Evolutionary conservation across 2,329 filamentous ascomycete genomes (phyloP).

Genomic region (Verticillium klebahnii): DNA sequence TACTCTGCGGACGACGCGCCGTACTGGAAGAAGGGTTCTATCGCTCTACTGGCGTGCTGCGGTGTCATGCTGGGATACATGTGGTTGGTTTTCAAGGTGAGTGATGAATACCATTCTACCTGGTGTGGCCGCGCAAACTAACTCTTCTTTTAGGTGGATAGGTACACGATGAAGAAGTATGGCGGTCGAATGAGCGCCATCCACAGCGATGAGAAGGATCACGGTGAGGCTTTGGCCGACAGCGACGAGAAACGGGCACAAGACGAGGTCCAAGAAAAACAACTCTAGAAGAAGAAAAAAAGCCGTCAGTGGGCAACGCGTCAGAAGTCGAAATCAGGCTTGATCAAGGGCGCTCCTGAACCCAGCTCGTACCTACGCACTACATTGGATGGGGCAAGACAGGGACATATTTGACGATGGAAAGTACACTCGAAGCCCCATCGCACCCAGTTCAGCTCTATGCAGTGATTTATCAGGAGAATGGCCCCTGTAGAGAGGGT

Average conservation of each 20-base stretch:
- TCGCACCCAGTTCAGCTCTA: too few species aligned
- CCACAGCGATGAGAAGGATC: neutral
- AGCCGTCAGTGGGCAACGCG: too few species aligned
- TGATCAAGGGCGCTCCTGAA: too few species aligned
- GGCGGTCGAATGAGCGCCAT: neutral
- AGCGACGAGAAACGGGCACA: neutral
- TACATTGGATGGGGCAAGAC: too few species aligned
- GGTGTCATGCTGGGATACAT: conserved; percentile 9
- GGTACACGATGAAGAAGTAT: neutral
- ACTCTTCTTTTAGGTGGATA: neutral
- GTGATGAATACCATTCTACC: neutral
- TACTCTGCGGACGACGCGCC: conserved; percentile 29
- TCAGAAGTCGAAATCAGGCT: too few species aligned
- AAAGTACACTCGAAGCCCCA: too few species aligned
- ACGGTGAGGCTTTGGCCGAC: neutral
- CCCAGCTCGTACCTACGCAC: too few species aligned
- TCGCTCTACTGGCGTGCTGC: conserved; percentile 24
- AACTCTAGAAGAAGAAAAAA: neutral
- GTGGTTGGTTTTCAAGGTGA: conserved; percentile 9
- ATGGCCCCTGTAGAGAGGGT: too few species aligned
- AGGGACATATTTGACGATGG: too few species aligned
- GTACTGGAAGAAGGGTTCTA: conserved; percentile 30
- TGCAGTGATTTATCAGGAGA: too few species aligned
- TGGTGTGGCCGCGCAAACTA: neutral
- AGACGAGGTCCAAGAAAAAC: neutral